Percentiles rank a stretch among this genome's conserved stretches.
phyloP scores from a whole-genome alignment of 208 protist genomes.

The Wallacemonas sp. region DNA sequence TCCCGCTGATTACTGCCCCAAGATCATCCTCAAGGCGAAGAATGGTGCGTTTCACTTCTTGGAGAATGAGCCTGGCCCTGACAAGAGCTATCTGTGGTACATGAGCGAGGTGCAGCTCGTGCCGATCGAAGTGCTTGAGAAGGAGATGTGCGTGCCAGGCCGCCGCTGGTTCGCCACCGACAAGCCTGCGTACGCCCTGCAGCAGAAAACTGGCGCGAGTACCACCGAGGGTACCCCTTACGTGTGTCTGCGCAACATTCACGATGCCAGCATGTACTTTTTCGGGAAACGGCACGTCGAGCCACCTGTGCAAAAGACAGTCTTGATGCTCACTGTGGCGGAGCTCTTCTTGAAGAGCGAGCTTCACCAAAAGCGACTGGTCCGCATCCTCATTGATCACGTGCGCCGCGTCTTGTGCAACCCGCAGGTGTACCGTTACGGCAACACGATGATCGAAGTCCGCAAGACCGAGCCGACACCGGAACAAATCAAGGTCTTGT shows the following conservation, averaged over 20 bases:
- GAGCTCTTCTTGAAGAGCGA: slow-evolving; percentile 80
- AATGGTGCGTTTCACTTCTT: slow-evolving; percentile 69
- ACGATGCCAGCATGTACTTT: slow-evolving; percentile 37
- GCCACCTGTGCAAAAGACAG: slow-evolving; percentile 37
- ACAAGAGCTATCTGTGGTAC: slow-evolving; percentile 71
- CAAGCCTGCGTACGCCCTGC: slow-evolving; percentile 43
- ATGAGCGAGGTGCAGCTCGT: slow-evolving; percentile 50
- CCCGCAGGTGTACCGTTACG: slow-evolving; percentile 60
- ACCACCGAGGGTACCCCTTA: slow-evolving; percentile 59
- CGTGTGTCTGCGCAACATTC: slow-evolving; percentile 67
- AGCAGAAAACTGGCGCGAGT: slow-evolving; percentile 47
- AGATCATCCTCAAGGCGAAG: slow-evolving; percentile 64
- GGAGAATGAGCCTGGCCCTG: slow-evolving; percentile 42
- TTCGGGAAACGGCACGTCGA: slow-evolving; percentile 62
- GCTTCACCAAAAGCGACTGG: slow-evolving; percentile 66
- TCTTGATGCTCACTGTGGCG: slow-evolving; percentile 73
- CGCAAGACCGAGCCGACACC: slow-evolving; percentile 39
- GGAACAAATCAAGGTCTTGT: slow-evolving; percentile 55
- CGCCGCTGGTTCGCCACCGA: slow-evolving; percentile 78
- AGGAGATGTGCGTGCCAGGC: slow-evolving; percentile 56
- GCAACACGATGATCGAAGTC: slow-evolving; percentile 72
- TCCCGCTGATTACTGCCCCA: slow-evolving; percentile 35
- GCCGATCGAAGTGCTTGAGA: slow-evolving; percentile 32
- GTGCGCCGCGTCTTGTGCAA: slow-evolving; percentile 66
- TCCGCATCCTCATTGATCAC: slow-evolving; percentile 57